These are phyloP conservation scores for Verticillium longisporum DNA, from an alignment of 2,329 filamentous ascomycete genomes.

Conservation along the genomic window DNA sequence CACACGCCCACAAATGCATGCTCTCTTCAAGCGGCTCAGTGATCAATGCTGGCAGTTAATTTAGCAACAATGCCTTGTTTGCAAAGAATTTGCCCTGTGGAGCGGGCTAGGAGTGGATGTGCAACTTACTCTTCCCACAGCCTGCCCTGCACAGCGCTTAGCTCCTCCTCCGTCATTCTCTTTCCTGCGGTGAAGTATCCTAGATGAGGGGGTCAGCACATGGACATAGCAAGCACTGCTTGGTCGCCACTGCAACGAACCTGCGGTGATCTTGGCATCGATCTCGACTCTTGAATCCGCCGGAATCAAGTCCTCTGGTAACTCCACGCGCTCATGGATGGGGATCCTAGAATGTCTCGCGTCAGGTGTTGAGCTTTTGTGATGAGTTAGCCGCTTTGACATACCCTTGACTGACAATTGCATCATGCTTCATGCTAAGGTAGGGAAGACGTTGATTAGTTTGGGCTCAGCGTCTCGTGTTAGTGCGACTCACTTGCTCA, in stretches of 20 bases:
- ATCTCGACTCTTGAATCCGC: constrained; percentile 96
- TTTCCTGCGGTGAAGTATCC: constrained; percentile 82
- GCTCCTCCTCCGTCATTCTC: constrained; percentile 79
- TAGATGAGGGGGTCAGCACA: constrained; percentile 17
- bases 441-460: not conserved
- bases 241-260: constrained; percentile 39
- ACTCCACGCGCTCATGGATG: constrained; percentile 83
- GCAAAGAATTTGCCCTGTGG: not conserved
- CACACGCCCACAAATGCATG: too few relatives aligned
- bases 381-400: constrained; percentile 13
- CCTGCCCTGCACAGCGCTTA: constrained; percentile 78
- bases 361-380: constrained; percentile 14
- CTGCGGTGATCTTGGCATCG: constrained; percentile 95
- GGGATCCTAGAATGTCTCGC: constrained; percentile 51
- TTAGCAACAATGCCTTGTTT: not conserved
- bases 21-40: not conserved
- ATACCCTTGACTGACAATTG: constrained; percentile 75
- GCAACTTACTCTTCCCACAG: constrained; percentile 73
- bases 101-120: not conserved
- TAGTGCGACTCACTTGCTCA: constrained; percentile 70
- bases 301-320: constrained; percentile 90
- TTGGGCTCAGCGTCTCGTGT: not conserved
- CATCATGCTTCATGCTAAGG: constrained; percentile 79
- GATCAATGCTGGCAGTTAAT: not conserved
- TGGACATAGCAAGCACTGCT: not conserved